A percentile compares a stretch with the other conserved stretches of the same genome.
phyloP scores from a whole-genome alignment of 306 rosid species.

The Corylus avellana region DNA sequence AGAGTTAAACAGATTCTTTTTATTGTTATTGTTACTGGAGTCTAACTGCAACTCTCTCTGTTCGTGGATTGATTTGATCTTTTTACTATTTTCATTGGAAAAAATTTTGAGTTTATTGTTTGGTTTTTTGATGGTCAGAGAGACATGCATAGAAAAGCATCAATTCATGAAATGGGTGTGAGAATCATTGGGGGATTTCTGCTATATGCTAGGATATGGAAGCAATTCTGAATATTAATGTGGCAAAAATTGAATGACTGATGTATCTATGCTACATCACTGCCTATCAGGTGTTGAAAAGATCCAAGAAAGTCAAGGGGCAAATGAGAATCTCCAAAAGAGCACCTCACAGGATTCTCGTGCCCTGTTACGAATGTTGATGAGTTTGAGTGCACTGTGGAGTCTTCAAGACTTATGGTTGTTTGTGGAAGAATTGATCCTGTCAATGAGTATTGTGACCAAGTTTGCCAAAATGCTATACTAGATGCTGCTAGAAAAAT shows the following conservation, averaged over 20 bases:
- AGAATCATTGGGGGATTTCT: too few species aligned
- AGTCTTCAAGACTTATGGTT: constrained; percentile 52
- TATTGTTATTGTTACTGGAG: too few species aligned
- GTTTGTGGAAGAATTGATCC: constrained; percentile 64
- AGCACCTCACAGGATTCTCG: constrained; percentile 55
- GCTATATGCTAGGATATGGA: neutral
- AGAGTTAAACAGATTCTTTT: too few species aligned
- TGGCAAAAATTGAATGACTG: neutral
- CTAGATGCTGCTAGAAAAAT: constrained; percentile 54
- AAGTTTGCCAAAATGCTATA: constrained; percentile 63
- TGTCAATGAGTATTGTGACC: constrained; percentile 64
- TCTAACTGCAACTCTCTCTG: too few species aligned
- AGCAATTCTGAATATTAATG: neutral
- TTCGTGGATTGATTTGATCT: neutral
- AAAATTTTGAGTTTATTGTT: too few species aligned
- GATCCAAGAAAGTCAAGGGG: constrained; percentile 58
- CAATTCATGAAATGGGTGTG: too few species aligned
- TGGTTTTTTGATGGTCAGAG: too few species aligned
- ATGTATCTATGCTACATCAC: constrained; percentile 30
- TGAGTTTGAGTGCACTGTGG: constrained; percentile 52
- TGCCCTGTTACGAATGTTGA: constrained; percentile 51
- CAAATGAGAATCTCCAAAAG: constrained; percentile 42
- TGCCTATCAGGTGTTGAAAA: constrained; percentile 66
- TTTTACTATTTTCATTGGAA: too few species aligned
- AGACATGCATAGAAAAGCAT: too few species aligned